Conservation (phyloP, 345 rosid species). For the Citrus glauca region DNA sequence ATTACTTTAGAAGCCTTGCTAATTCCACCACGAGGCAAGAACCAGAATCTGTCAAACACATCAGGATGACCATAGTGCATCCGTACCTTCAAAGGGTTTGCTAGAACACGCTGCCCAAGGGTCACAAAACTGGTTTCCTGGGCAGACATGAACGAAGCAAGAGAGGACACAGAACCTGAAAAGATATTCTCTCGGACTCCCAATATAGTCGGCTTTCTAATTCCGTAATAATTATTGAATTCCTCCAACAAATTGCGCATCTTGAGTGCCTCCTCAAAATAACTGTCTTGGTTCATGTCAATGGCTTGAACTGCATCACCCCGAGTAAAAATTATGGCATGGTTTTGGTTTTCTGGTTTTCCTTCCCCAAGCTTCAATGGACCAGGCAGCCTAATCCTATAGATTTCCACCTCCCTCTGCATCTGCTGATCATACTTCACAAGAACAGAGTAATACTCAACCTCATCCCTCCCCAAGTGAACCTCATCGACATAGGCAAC, state of each 20-base stretch:
- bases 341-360: conserved; percentile 96
- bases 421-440: conserved; percentile 72
- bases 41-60: conserved; percentile 92
- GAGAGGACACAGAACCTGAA: conserved; percentile 92
- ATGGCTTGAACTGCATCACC: conserved; percentile 96
- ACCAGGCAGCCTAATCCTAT: conserved; percentile 85
- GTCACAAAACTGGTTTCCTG: conserved; percentile 87
- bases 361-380: conserved; percentile 90
- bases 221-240: conserved; percentile 57
- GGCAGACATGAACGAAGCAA: conserved; percentile 94
- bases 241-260: conserved; percentile 92
- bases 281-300: conserved; percentile 94
- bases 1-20: conserved; percentile 90
- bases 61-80: conserved; percentile 98
- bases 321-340: conserved; percentile 87
- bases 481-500: conserved; percentile 89
- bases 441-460: conserved; percentile 74
- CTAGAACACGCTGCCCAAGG: conserved; percentile 89
- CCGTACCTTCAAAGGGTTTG: conserved; percentile 81
- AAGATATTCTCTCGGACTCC: conserved; percentile 89
- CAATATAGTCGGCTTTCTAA: conserved; percentile 81
- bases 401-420: conserved; percentile 81
- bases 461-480: conserved; percentile 45
- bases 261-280: conserved; percentile 91
- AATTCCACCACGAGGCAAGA: conserved; percentile 79